Evolutionary conservation across 352 stramenopile genomes (phyloP).

Genomic region (Pythium apleroticum): DNA sequence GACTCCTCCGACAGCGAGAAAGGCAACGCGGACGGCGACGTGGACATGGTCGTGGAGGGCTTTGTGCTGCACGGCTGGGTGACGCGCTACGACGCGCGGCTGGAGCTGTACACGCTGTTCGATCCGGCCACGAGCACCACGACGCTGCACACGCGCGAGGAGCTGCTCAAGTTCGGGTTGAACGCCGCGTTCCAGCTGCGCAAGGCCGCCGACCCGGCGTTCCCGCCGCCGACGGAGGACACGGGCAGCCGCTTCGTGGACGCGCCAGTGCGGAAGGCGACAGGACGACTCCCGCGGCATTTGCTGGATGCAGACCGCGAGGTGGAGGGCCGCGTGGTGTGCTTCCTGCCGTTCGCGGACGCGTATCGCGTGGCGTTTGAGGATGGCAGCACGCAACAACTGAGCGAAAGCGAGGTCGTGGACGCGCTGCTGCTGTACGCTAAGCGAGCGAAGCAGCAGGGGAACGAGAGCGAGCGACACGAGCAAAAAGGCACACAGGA

Average conservation of each 20-base stretch:
- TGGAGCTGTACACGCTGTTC: slow-evolving; percentile 73
- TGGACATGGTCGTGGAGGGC: slow-evolving; percentile 16
- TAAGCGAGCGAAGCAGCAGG: neutral
- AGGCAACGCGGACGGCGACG: neutral
- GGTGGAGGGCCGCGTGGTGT: slow-evolving; percentile 40
- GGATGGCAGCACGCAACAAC: slow-evolving; percentile 43
- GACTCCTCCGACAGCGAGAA: neutral
- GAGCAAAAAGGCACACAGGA: neutral
- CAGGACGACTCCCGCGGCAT: too few species aligned
- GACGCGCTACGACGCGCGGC: slow-evolving; percentile 58
- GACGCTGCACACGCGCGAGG: slow-evolving; percentile 39
- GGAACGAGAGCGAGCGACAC: neutral
- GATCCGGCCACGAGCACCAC: slow-evolving; percentile 34
- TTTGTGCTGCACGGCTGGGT: slow-evolving; percentile 56
- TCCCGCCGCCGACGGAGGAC: slow-evolving; percentile 53
- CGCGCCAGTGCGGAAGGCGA: slow-evolving; percentile 31
- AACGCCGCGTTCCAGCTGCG: slow-evolving; percentile 54
- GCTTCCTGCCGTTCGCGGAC: slow-evolving; percentile 65
- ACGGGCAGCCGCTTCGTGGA: slow-evolving; percentile 51
- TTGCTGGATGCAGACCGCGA: neutral
- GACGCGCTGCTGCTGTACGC: slow-evolving; percentile 56
- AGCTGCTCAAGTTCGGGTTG: slow-evolving; percentile 67
- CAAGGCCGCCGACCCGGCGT: slow-evolving; percentile 40
- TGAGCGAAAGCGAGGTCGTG: slow-evolving; percentile 59
- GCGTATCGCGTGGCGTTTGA: slow-evolving; percentile 52